Percentiles rank a stretch among this genome's conserved stretches.
Evolutionary conservation across 345 rosid species (phyloP).

Genomic region (Salix arbutifolia): DNA sequence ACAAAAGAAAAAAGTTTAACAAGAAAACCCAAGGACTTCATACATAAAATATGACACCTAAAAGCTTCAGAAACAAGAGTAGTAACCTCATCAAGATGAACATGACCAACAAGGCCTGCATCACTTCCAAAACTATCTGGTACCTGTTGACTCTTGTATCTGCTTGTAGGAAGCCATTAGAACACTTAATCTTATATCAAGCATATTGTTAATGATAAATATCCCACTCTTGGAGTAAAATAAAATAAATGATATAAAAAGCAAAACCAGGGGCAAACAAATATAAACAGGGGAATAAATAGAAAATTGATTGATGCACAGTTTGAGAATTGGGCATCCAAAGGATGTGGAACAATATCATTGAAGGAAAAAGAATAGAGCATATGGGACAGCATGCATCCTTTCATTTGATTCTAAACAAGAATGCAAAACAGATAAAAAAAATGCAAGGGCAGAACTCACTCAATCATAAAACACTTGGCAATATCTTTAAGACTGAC

Average conservation of each 20-base stretch:
- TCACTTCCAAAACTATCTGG: constrained; percentile 44
- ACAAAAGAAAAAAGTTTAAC: constrained; percentile 13
- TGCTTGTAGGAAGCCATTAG: constrained; percentile 27
- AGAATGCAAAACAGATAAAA: background rate
- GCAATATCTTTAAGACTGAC: constrained; percentile 74
- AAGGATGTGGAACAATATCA: background rate
- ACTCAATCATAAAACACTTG: constrained; percentile 67
- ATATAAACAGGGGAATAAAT: background rate
- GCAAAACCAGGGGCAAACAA: background rate
- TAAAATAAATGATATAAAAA: background rate
- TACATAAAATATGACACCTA: background rate
- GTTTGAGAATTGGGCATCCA: background rate
- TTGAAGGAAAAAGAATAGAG: too few species aligned
- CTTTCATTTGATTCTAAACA: background rate
- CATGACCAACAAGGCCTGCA: constrained; percentile 65
- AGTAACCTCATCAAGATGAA: constrained; percentile 70
- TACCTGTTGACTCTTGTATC: constrained; percentile 50
- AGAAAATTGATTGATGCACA: background rate
- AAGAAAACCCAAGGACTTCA: constrained; percentile 1
- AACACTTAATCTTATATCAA: constrained; percentile 3
- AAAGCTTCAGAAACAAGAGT: constrained; percentile 11
- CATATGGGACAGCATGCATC: background rate
- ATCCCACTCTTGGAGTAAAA: background rate
- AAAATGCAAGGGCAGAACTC: constrained; percentile 28
- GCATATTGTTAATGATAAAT: background rate